A percentile compares a stretch with the other conserved stretches of the same genome.
Evolutionary conservation across 164 flowering plant genomes (phyloP).

Genomic region (Pachysandra terminalis): DNA sequence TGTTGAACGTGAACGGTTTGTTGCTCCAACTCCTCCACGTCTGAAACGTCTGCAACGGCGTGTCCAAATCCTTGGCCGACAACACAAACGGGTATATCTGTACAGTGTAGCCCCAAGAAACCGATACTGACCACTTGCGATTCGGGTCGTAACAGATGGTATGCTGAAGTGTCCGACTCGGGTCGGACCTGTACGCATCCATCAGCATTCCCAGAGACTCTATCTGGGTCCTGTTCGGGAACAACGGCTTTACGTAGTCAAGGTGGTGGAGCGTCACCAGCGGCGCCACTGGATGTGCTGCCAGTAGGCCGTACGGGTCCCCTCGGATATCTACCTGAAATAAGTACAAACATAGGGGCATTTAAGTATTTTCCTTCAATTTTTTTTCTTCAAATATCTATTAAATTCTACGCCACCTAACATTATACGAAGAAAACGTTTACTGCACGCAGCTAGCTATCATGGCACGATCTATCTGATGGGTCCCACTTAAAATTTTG

Average conservation of each 20-base stretch:
- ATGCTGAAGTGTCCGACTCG: conserved; percentile 62
- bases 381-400: too few species aligned
- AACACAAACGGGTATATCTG: conserved; percentile 52
- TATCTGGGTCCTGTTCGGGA: conserved; percentile 36
- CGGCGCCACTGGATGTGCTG: conserved; percentile 87
- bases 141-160: conserved; percentile 55
- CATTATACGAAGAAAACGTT: too few species aligned
- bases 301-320: conserved; percentile 48
- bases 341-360: neutral
- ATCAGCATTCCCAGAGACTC: conserved; percentile 40
- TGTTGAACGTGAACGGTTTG: conserved; percentile 63
- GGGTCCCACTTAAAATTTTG: too few species aligned
- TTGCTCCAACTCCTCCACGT: conserved; percentile 56
- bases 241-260: conserved; percentile 55
- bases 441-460: too few species aligned
- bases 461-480: too few species aligned
- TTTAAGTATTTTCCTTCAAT: too few species aligned
- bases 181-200: conserved; percentile 47
- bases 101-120: conserved; percentile 79
- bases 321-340: conserved; percentile 54
- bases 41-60: conserved; percentile 53
- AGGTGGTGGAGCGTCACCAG: conserved; percentile 85
- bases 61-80: conserved; percentile 45
- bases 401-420: too few species aligned
- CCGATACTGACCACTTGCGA: conserved; percentile 62